Conservation (phyloP, 495 filamentous ascomycete genomes). For the Rusavskia elegans region DNA sequence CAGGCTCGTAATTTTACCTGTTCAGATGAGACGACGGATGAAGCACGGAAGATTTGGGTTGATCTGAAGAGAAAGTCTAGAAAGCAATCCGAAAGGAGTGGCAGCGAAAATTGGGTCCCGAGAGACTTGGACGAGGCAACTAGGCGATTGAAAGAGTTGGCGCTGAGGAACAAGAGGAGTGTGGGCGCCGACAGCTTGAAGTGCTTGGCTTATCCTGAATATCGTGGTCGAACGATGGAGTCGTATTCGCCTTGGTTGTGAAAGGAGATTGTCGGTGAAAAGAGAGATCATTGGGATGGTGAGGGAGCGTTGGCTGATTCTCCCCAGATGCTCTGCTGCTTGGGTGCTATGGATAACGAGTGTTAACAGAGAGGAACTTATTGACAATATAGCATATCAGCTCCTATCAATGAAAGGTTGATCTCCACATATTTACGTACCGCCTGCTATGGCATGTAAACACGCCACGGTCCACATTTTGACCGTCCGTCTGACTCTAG, state of each 20-base stretch:
- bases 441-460: too few species aligned
- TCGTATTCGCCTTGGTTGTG: neutral
- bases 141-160: constrained; percentile 1
- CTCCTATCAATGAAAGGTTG: too few species aligned
- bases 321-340: neutral
- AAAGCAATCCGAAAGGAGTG: neutral
- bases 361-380: too few species aligned
- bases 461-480: too few species aligned
- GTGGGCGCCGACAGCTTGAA: constrained; percentile 4
- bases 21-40: neutral
- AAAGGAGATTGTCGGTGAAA: neutral
- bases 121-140: neutral
- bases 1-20: neutral
- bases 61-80: neutral
- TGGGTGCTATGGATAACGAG: too few species aligned
- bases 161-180: constrained; percentile 6
- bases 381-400: too few species aligned
- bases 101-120: neutral
- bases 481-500: too few species aligned
- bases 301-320: too few species aligned
- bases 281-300: too few species aligned
- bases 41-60: neutral
- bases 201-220: neutral
- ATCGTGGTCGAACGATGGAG: neutral
- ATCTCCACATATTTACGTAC: too few species aligned